Conservation (phyloP, 176 grass and related monocot species). For the Juncus inflexus region DNA sequence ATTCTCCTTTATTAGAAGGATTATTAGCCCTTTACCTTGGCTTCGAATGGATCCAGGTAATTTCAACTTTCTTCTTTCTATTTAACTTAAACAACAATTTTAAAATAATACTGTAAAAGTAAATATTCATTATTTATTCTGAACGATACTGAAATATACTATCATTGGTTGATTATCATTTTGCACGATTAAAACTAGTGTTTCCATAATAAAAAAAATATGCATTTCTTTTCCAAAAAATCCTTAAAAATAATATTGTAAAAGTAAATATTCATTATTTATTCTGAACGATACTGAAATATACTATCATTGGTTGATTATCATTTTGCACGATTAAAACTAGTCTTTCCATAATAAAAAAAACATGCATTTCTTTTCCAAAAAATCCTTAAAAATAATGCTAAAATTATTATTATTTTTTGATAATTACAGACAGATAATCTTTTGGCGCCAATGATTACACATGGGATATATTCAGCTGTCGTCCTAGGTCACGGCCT, state of each 20-base stretch:
- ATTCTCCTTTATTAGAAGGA: slow-evolving; percentile 92
- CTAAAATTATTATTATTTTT: background rate
- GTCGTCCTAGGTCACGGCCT: slow-evolving; percentile 88
- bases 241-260: too few relatives aligned
- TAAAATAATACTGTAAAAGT: too few relatives aligned
- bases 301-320: background rate
- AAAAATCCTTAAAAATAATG: background rate
- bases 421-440: slow-evolving; percentile 58
- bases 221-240: too few relatives aligned
- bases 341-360: background rate
- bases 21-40: slow-evolving; percentile 89
- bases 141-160: too few relatives aligned
- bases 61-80: background rate
- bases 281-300: too few relatives aligned
- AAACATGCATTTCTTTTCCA: background rate
- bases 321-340: background rate
- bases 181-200: background rate
- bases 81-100: background rate
- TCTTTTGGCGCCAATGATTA: slow-evolving; percentile 87
- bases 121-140: too few relatives aligned
- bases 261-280: too few relatives aligned
- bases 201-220: background rate
- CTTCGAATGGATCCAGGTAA: slow-evolving; percentile 85
- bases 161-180: background rate
- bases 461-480: slow-evolving; percentile 91